Percentiles rank a stretch among this genome's conserved stretches.
Conservation (phyloP, 768 basidiomycete species). For the Boletus barrowsii region DNA sequence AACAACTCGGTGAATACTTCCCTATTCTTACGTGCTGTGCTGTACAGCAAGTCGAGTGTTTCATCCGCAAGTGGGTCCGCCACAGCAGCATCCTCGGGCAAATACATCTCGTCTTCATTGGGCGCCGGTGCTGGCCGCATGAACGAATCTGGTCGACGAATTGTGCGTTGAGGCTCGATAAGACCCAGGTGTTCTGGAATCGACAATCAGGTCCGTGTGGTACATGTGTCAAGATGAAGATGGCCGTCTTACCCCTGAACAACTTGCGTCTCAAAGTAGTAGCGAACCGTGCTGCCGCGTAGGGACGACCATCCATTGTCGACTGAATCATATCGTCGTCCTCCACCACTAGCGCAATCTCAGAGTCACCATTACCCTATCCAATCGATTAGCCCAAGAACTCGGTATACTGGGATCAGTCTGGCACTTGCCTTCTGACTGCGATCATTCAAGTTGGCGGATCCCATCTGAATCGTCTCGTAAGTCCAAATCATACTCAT, state of each 20-base stretch:
- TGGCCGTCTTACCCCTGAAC: constrained; percentile 58
- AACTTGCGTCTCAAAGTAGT: constrained; percentile 78
- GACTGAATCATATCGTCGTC: constrained; percentile 75
- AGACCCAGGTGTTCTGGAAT: constrained; percentile 81
- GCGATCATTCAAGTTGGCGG: constrained; percentile 90
- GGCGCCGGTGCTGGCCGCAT: constrained; percentile 79
- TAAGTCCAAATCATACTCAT: constrained; percentile 1
- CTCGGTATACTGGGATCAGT: not conserved
- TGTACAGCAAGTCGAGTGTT: constrained; percentile 57
- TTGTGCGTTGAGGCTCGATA: constrained; percentile 65
- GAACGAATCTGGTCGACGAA: constrained; percentile 41
- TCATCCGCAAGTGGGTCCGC: constrained; percentile 74
- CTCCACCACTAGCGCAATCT: constrained; percentile 91
- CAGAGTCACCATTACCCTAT: constrained; percentile 90
- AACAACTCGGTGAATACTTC: constrained; percentile 87
- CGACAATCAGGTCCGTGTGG: constrained; percentile 2
- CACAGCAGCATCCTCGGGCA: constrained; percentile 60
- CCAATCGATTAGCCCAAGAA: constrained; percentile 7
- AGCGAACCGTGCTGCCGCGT: constrained; percentile 76
- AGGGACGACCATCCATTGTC: constrained; percentile 75
- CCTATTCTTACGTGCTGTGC: constrained; percentile 75
- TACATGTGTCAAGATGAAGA: not conserved
- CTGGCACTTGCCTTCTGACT: constrained; percentile 58
- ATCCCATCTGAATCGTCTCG: constrained; percentile 64
- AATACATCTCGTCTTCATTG: constrained; percentile 62